Conservation (phyloP, 768 basidiomycete genomes). For the Terana coerulea region DNA sequence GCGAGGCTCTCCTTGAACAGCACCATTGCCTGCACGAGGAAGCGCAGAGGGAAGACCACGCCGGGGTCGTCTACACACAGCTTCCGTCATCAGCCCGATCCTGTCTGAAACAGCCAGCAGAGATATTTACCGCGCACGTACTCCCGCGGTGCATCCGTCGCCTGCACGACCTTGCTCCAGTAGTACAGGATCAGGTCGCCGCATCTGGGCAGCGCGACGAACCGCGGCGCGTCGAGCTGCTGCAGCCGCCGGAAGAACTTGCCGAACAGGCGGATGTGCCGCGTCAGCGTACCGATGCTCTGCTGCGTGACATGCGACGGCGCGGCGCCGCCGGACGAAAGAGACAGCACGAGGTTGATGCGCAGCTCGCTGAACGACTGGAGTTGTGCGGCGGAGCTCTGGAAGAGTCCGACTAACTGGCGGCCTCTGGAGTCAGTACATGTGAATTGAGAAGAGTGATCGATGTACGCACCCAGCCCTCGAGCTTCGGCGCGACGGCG, state of each 20-base stretch:
- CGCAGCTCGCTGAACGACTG: conserved; percentile 55
- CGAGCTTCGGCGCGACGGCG: conserved; percentile 32
- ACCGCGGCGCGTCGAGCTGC: conserved; percentile 53
- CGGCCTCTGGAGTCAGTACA: too few species aligned
- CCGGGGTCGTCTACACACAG: conserved; percentile 48
- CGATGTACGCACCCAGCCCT: conserved; percentile 48
- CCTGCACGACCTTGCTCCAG: conserved; percentile 75
- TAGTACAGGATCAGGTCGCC: conserved; percentile 72
- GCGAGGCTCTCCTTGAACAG: conserved; percentile 80
- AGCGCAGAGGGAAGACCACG: conserved; percentile 71
- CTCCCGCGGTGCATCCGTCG: conserved; percentile 51
- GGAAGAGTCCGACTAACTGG: conserved; percentile 65
- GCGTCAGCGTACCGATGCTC: conserved; percentile 56
- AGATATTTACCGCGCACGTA: conserved; percentile 48
- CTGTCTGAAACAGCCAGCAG: neutral
- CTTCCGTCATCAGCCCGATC: too few species aligned
- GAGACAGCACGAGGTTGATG: conserved; percentile 43
- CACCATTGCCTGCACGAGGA: conserved; percentile 82
- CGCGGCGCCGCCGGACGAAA: conserved; percentile 32
- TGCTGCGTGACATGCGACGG: conserved; percentile 36
- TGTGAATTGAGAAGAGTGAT: too few species aligned
- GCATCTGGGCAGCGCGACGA: conserved; percentile 60
- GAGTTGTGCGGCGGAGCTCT: conserved; percentile 53
- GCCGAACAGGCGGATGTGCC: conserved; percentile 68
- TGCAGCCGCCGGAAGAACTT: conserved; percentile 79